These are phyloP conservation scores for Solanum sejunctum DNA, from an alignment of 257 asterid genomes.

Conservation along the genomic window DNA sequence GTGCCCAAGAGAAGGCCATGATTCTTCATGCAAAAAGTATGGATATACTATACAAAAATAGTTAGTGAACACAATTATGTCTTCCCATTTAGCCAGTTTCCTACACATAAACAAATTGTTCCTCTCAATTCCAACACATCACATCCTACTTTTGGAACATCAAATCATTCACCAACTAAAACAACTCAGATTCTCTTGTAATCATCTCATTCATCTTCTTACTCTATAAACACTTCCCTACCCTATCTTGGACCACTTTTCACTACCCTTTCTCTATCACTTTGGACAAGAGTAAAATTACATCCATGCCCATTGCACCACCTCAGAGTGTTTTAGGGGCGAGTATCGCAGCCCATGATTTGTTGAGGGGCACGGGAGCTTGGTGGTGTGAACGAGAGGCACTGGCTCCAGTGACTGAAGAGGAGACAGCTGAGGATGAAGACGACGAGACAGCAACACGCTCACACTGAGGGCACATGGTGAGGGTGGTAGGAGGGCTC, in stretches of 20 bases:
- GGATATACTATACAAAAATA: background rate
- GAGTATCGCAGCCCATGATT: slow-evolving; percentile 50
- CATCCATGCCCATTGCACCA: slow-evolving; percentile 15
- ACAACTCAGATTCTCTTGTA: background rate
- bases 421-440: slow-evolving; percentile 1
- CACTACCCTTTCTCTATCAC: slow-evolving; percentile 4
- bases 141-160: background rate
- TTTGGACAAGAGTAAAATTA: background rate
- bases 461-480: slow-evolving; percentile 97
- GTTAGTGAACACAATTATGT: background rate
- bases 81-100: background rate
- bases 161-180: slow-evolving; percentile 6
- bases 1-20: background rate
- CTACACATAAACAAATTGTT: slow-evolving; percentile 1
- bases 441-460: slow-evolving; percentile 51
- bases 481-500: slow-evolving; percentile 93
- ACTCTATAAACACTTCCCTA: slow-evolving; percentile 9
- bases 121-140: slow-evolving; percentile 16
- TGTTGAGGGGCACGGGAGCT: slow-evolving; percentile 20
- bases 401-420: slow-evolving; percentile 16
- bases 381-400: slow-evolving; percentile 13
- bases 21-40: background rate
- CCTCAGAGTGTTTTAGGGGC: slow-evolving; percentile 21
- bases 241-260: slow-evolving; percentile 3
- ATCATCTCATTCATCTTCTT: slow-evolving; percentile 1